phyloP scores from a whole-genome alignment of 768 basidiomycete species.

The Cystobasidium ongulense region DNA sequence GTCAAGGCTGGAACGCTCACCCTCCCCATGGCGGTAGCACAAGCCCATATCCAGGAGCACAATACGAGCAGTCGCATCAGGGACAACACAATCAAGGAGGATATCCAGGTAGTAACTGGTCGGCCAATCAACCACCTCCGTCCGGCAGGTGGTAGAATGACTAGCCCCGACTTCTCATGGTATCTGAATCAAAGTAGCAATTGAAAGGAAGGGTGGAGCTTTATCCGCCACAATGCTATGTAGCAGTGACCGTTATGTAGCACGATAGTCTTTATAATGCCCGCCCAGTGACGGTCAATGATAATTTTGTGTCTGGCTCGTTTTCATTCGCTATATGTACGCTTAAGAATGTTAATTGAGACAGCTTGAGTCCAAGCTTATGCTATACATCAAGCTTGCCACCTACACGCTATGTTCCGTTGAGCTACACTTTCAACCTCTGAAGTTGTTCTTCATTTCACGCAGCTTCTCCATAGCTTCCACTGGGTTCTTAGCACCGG shows the following conservation, averaged over 20 bases:
- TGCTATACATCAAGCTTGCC: too few relatives aligned
- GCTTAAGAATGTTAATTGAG: too few relatives aligned
- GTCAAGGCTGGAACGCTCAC: not conserved
- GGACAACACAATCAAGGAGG: not conserved
- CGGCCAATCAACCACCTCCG: conserved; percentile 2
- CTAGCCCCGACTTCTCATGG: too few relatives aligned
- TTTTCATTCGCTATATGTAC: too few relatives aligned
- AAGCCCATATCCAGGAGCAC: not conserved
- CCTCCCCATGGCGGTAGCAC: not conserved
- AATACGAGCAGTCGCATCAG: conserved; percentile 13
- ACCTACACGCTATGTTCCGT: not conserved
- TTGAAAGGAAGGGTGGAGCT: not conserved
- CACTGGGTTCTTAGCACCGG: conserved; percentile 51
- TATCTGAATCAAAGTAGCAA: too few relatives aligned
- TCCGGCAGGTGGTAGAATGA: conserved; percentile 19
- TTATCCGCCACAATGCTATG: too few relatives aligned
- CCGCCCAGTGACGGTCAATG: too few relatives aligned
- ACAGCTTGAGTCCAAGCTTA: too few relatives aligned
- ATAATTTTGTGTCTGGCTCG: too few relatives aligned
- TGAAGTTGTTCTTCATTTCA: conserved; percentile 74
- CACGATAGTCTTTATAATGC: too few relatives aligned
- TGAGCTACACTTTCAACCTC: conserved; percentile 49
- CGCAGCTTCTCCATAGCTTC: conserved; percentile 66
- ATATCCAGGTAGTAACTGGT: not conserved
- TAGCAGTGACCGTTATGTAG: too few relatives aligned